phyloP scores from a whole-genome alignment of 2,329 filamentous ascomycete genomes.

The Hymenoscyphus infarciens region DNA sequence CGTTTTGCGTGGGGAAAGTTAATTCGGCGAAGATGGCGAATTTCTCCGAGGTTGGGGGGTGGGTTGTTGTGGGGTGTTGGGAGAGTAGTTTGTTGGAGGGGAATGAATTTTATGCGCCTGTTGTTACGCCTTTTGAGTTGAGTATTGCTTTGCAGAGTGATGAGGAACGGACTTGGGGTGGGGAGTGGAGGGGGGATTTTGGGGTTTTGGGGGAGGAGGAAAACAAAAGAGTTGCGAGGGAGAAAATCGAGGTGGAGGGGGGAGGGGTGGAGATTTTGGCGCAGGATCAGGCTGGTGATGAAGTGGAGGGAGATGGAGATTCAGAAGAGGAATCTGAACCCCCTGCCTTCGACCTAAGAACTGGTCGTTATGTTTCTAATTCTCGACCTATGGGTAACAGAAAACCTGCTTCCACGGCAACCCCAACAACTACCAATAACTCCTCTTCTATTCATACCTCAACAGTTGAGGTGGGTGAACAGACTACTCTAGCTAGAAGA shows the following conservation, averaged over 20 bases:
- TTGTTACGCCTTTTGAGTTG: slow-evolving; percentile 94
- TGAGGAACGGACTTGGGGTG: slow-evolving; percentile 75
- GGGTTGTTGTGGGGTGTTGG: slow-evolving; percentile 98
- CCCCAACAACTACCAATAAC: background rate
- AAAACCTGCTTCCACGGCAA: background rate
- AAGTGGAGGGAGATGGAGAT: slow-evolving; percentile 22
- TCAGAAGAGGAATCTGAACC: slow-evolving; percentile 69
- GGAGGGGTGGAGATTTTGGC: slow-evolving; percentile 14
- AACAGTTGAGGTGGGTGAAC: slow-evolving; percentile 40
- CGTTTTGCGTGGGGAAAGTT: slow-evolving; percentile 93
- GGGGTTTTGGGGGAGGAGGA: slow-evolving; percentile 51
- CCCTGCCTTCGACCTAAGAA: slow-evolving; percentile 89
- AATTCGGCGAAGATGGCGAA: slow-evolving; percentile 96
- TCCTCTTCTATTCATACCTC: slow-evolving; percentile 6
- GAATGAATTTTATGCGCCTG: slow-evolving; percentile 80
- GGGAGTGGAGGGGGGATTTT: slow-evolving; percentile 86
- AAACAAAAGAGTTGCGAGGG: slow-evolving; percentile 17
- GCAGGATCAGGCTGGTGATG: slow-evolving; percentile 21
- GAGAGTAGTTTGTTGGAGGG: slow-evolving; percentile 91
- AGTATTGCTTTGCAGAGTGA: slow-evolving; percentile 73
- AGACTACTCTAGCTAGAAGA: slow-evolving; percentile 53
- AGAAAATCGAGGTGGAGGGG: slow-evolving; percentile 21
- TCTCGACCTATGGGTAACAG: slow-evolving; percentile 65
- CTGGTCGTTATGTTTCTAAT: slow-evolving; percentile 75
- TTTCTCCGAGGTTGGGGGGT: slow-evolving; percentile 90